phyloP scores from a whole-genome alignment of 192 early-diverging fungal genomes.

The Rhizophagus clarus region DNA sequence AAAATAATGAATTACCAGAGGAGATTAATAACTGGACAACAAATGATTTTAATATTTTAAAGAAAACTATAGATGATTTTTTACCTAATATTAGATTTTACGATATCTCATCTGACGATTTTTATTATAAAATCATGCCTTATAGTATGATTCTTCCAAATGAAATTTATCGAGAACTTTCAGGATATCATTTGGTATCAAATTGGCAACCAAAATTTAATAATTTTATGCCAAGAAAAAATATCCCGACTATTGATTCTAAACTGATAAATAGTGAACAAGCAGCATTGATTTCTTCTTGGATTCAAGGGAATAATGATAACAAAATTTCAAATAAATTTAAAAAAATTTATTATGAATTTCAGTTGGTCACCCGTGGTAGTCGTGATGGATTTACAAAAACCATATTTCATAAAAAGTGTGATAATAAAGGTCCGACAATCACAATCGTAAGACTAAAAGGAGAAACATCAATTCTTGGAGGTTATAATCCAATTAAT shows the following conservation, averaged over 20 bases:
- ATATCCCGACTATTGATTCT: not conserved
- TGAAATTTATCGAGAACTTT: not conserved
- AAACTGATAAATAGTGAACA: not conserved
- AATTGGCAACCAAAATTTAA: not conserved
- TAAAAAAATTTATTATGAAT: not conserved
- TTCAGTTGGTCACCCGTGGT: not conserved
- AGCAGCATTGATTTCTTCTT: not conserved
- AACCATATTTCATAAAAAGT: not conserved
- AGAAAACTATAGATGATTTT: not conserved
- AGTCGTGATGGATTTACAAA: not conserved
- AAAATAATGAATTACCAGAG: not conserved
- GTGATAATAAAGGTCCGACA: slow-evolving; percentile 34
- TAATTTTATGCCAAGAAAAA: not conserved
- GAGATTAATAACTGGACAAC: not conserved
- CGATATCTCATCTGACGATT: not conserved
- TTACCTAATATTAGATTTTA: not conserved
- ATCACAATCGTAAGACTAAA: slow-evolving; percentile 9
- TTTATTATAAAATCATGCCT: not conserved
- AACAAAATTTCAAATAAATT: not conserved
- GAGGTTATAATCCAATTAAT: no score
- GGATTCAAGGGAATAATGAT: not conserved
- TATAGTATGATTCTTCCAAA: not conserved
- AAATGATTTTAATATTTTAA: not conserved
- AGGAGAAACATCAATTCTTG: not conserved
- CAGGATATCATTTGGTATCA: not conserved